phyloP scores from a whole-genome alignment of 495 filamentous ascomycete genomes.

The Chaetomium fimeti region DNA sequence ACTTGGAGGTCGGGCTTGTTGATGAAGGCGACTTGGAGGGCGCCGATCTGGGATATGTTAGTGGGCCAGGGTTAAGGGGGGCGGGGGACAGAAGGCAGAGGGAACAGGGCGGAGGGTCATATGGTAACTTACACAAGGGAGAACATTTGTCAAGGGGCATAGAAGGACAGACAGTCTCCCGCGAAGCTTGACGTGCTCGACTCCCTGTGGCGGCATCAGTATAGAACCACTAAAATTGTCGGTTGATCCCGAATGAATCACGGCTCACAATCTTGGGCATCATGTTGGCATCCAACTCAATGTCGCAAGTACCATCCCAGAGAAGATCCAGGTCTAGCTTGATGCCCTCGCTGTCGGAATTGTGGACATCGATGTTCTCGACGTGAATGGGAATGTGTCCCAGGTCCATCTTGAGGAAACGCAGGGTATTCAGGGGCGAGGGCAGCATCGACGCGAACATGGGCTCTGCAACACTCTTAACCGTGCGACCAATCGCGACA shows the following conservation, averaged over 20 bases:
- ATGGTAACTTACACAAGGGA: conserved; percentile 38
- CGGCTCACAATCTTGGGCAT: conserved; percentile 41
- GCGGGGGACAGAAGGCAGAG: background rate
- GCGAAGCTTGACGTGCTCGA: conserved; percentile 45
- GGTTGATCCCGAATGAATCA: background rate
- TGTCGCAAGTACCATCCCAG: conserved; percentile 45
- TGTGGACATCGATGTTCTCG: conserved; percentile 41
- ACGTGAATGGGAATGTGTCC: conserved; percentile 39
- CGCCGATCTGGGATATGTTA: conserved; percentile 38
- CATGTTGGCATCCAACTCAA: conserved; percentile 42
- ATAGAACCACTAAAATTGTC: background rate
- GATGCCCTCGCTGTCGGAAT: conserved; percentile 40
- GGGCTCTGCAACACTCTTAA: conserved; percentile 41
- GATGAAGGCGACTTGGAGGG: conserved; percentile 46
- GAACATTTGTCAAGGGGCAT: conserved; percentile 40
- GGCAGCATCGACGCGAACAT: conserved; percentile 45
- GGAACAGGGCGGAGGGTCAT: too few species aligned
- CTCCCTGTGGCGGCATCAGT: conserved; percentile 30
- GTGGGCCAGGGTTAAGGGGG: conserved; percentile 1
- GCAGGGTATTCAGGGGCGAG: conserved; percentile 36
- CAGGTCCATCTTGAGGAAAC: conserved; percentile 45
- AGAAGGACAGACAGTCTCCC: conserved; percentile 43
- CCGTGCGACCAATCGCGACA: conserved; percentile 38
- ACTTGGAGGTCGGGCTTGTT: conserved; percentile 43
- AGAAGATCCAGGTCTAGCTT: conserved; percentile 47